Percentiles rank a stretch among this genome's conserved stretches.
Conservation (phyloP, 2,329 filamentous ascomycete genomes). For the Shiraia bambusicola region DNA sequence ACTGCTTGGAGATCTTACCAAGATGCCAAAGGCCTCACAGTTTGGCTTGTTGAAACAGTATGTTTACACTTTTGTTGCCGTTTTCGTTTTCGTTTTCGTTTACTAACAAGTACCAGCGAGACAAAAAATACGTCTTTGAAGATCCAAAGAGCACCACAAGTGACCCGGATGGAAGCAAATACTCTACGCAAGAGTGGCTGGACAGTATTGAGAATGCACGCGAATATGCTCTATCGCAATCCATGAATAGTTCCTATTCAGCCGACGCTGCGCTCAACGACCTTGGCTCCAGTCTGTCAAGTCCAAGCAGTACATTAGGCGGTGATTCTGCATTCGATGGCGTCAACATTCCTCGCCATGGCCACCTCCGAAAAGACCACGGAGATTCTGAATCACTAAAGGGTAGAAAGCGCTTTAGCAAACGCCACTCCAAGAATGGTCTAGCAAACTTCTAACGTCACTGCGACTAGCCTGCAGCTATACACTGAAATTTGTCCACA, state of each 20-base stretch:
- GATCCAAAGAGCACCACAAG: slow-evolving; percentile 74
- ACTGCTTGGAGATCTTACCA: slow-evolving; percentile 77
- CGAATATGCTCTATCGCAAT: slow-evolving; percentile 78
- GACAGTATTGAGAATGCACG: slow-evolving; percentile 83
- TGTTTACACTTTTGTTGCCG: slow-evolving; percentile 44
- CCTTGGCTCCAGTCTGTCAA: slow-evolving; percentile 63
- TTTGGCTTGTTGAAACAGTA: slow-evolving; percentile 93
- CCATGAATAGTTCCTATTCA: slow-evolving; percentile 64
- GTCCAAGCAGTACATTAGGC: slow-evolving; percentile 72
- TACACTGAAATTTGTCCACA: too few relatives aligned
- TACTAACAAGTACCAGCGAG: slow-evolving; percentile 59
- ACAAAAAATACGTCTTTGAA: slow-evolving; percentile 91
- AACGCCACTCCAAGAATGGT: slow-evolving; percentile 92
- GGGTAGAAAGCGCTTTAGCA: slow-evolving; percentile 74
- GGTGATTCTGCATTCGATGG: slow-evolving; percentile 50
- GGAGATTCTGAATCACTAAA: slow-evolving; percentile 58
- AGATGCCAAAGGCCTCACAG: slow-evolving; percentile 82
- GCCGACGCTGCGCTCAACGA: slow-evolving; percentile 52
- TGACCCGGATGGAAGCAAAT: slow-evolving; percentile 63
- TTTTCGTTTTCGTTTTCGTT: too few relatives aligned
- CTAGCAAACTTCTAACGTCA: slow-evolving; percentile 73
- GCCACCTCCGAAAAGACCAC: slow-evolving; percentile 50
- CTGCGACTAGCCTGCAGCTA: not conserved
- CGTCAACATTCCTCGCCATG: slow-evolving; percentile 55
- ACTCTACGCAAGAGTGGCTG: slow-evolving; percentile 86